Percentiles rank a stretch among this genome's conserved stretches.
Conservation (phyloP, 2,329 filamentous ascomycete species). For the Arthrobotrys sinensis region DNA sequence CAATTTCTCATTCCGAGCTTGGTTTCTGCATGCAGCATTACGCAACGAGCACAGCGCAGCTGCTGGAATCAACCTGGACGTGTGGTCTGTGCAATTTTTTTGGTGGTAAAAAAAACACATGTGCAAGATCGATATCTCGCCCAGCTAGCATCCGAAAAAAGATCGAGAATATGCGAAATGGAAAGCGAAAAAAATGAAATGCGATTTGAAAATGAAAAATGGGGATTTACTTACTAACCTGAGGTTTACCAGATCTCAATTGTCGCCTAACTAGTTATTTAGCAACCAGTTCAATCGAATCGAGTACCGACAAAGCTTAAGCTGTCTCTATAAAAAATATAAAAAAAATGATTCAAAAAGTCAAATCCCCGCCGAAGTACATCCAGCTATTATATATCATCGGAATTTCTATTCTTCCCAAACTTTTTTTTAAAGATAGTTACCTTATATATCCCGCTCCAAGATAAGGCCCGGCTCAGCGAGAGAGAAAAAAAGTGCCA, state of each 20-base stretch:
- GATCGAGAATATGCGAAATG: too few species aligned
- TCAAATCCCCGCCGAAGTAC: neutral
- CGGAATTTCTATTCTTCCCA: slow-evolving; percentile 49
- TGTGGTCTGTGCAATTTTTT: slow-evolving; percentile 8
- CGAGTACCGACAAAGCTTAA: neutral
- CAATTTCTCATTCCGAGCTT: slow-evolving; percentile 39
- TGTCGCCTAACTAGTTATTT: too few species aligned
- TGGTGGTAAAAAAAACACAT: neutral
- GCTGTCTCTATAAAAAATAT: neutral
- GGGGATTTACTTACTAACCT: too few species aligned
- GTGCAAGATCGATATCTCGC: too few species aligned
- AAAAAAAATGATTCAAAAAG: neutral
- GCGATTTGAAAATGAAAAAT: too few species aligned
- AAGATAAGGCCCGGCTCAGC: slow-evolving; percentile 43
- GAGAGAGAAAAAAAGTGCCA: neutral
- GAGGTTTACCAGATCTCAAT: too few species aligned
- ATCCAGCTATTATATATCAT: slow-evolving; percentile 27
- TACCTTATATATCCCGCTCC: slow-evolving; percentile 48
- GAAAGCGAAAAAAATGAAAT: too few species aligned
- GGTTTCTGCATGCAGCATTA: slow-evolving; percentile 57
- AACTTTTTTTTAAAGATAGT: slow-evolving; percentile 4
- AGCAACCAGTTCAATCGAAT: too few species aligned
- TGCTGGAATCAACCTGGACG: neutral
- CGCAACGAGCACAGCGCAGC: slow-evolving; percentile 42
- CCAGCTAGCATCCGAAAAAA: too few species aligned